Percentiles rank a stretch among this genome's conserved stretches.
Conservation (phyloP, 108 stramenopile species). For the Nitzschia putrida region DNA sequence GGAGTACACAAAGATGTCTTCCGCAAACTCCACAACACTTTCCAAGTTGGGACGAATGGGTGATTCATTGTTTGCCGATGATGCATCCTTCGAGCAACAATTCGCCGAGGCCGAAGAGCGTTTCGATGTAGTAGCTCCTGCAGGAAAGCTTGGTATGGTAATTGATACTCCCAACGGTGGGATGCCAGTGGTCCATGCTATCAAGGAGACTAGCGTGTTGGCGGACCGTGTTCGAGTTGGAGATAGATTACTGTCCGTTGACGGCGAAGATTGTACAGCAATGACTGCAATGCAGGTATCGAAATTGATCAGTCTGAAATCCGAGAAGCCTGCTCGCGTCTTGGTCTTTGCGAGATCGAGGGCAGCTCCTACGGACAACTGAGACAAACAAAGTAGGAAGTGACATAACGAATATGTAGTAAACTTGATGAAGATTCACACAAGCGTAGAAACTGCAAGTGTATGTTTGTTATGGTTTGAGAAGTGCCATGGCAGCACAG, state of each 20-base stretch:
- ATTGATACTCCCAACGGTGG: constrained; percentile 81
- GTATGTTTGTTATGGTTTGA: too few species aligned
- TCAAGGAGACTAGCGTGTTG: constrained; percentile 78
- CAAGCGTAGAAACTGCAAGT: too few species aligned
- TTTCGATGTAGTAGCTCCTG: constrained; percentile 55
- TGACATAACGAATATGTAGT: too few species aligned
- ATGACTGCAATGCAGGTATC: constrained; percentile 80
- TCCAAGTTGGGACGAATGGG: constrained; percentile 35
- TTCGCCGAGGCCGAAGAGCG: constrained; percentile 46
- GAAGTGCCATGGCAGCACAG: neutral
- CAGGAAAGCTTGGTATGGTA: constrained; percentile 86
- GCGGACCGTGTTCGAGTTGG: constrained; percentile 67
- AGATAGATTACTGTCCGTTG: constrained; percentile 78
- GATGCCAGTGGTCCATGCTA: constrained; percentile 79
- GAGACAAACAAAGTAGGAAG: neutral
- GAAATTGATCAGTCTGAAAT: constrained; percentile 67
- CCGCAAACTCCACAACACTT: constrained; percentile 20
- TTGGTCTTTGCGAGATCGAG: constrained; percentile 45
- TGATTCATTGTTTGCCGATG: constrained; percentile 58
- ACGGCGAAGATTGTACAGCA: constrained; percentile 79
- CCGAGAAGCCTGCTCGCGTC: constrained; percentile 43
- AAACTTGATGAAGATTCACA: too few species aligned
- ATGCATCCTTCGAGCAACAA: constrained; percentile 64
- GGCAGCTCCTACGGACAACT: constrained; percentile 1
- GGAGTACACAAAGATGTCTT: constrained; percentile 33